These are phyloP conservation scores for Hymenoscyphus infarciens DNA, from an alignment of 2,329 filamentous ascomycete genomes.

Conservation along the genomic window DNA sequence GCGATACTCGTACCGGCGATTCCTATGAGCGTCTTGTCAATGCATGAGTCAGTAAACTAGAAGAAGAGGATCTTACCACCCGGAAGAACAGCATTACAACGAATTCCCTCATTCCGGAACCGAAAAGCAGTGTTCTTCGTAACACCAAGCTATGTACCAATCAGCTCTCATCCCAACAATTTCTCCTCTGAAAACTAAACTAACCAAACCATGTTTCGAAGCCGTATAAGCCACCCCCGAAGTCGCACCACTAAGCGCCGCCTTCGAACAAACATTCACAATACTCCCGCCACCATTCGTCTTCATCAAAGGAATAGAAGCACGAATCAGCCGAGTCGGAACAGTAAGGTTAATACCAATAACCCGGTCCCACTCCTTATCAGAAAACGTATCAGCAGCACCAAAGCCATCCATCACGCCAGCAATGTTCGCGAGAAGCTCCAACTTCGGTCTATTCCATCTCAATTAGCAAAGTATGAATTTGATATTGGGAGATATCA, in stretches of 20 bases:
- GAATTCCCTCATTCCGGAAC: constrained; percentile 43
- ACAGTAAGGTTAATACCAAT: constrained; percentile 43
- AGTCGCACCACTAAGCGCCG: constrained; percentile 37
- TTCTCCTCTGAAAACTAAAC: constrained; percentile 15
- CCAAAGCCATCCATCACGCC: constrained; percentile 43
- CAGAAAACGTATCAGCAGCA: constrained; percentile 39
- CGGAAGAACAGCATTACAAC: constrained; percentile 45
- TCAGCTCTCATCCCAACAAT: background rate
- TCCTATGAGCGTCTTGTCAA: constrained; percentile 8
- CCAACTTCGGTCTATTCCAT: constrained; percentile 30
- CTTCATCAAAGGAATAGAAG: constrained; percentile 42
- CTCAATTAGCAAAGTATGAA: background rate
- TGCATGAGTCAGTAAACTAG: background rate
- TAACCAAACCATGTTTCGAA: constrained; percentile 42
- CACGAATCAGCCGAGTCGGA: constrained; percentile 44
- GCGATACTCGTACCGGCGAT: constrained; percentile 22
- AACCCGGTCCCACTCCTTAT: constrained; percentile 40
- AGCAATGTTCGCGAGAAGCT: constrained; percentile 45
- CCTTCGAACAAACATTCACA: constrained; percentile 41
- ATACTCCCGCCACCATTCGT: constrained; percentile 40
- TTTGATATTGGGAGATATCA: background rate
- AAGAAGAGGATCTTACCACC: constrained; percentile 29
- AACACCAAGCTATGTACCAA: constrained; percentile 38
- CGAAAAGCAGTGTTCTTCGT: constrained; percentile 47
- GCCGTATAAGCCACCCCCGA: constrained; percentile 45